Evolutionary conservation across 768 basidiomycete genomes (phyloP).

Genomic region (Udeniomyces megalosporus): DNA sequence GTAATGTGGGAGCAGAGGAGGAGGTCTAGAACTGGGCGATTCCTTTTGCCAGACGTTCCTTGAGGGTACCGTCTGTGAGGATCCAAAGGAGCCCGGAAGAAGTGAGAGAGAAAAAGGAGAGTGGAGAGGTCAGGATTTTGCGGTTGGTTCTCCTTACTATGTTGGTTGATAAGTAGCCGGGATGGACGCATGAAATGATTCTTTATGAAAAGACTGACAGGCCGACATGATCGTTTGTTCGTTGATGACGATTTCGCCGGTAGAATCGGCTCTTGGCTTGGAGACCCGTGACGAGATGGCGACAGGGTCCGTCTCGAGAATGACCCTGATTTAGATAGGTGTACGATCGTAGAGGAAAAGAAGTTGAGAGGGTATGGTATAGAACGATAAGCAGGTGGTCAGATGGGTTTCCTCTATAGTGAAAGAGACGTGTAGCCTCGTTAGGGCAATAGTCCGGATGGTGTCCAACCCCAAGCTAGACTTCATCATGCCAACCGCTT

Average conservation of each 20-base stretch:
- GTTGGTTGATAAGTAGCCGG: not conserved
- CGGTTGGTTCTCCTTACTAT: not conserved
- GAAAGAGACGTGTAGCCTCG: not conserved
- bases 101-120: not conserved
- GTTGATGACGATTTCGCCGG: conserved; percentile 84
- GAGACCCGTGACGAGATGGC: conserved; percentile 93
- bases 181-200: not conserved
- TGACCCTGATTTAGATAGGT: conserved; percentile 44
- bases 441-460: not conserved
- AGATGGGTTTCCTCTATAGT: not conserved
- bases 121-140: not conserved
- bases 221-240: conserved; percentile 91
- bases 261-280: conserved; percentile 77
- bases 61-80: conserved; percentile 25
- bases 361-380: not conserved
- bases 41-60: conserved; percentile 25
- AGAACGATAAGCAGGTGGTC: not conserved
- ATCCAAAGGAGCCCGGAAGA: not conserved
- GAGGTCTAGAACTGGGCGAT: conserved; percentile 25
- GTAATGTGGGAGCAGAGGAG: no score
- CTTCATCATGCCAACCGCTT: not conserved
- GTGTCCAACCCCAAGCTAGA: no score
- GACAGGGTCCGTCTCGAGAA: conserved; percentile 87
- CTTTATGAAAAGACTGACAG: conserved; percentile 40
- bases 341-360: not conserved